A percentile compares a stretch with the other conserved stretches of the same genome.
Evolutionary conservation across 2,329 filamentous ascomycete genomes (phyloP).

Genomic region (Trichoderma sp.): DNA sequence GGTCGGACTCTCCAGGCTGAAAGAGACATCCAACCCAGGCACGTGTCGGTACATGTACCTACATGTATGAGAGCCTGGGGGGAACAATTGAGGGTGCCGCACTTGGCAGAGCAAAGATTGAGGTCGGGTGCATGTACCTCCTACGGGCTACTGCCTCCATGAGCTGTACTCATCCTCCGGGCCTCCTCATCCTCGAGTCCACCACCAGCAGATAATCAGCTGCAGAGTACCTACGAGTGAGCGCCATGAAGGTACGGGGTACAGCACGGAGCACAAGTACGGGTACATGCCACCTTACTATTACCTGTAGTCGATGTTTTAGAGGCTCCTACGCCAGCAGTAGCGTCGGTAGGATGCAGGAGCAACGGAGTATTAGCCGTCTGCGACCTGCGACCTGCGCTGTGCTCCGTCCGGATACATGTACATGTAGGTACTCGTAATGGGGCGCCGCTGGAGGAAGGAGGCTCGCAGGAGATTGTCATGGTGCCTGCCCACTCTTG

Average conservation of each 20-base stretch:
- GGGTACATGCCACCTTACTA: background rate
- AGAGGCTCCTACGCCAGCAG: background rate
- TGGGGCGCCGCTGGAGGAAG: constrained; percentile 4
- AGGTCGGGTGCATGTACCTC: background rate
- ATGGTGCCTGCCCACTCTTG: background rate
- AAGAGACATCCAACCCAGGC: background rate
- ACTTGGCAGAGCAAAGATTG: background rate
- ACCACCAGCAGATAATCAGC: background rate
- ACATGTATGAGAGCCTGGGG: background rate
- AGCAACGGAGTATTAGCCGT: constrained; percentile 2
- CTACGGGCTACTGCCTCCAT: background rate
- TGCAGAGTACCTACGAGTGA: background rate
- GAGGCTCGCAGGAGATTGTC: constrained; percentile 10
- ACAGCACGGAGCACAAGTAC: background rate
- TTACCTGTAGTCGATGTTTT: background rate
- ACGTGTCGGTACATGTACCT: background rate
- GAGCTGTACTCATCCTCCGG: background rate
- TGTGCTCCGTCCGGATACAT: background rate
- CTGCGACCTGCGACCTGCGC: background rate
- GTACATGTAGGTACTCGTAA: background rate
- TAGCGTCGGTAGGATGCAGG: constrained; percentile 4
- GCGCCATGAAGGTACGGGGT: background rate
- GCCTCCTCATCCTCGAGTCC: background rate
- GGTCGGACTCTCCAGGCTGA: background rate
- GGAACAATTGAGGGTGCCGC: background rate